These are phyloP conservation scores for Gigaspora rosea DNA, from an alignment of 192 early-diverging fungal species.

Conservation along the genomic window DNA sequence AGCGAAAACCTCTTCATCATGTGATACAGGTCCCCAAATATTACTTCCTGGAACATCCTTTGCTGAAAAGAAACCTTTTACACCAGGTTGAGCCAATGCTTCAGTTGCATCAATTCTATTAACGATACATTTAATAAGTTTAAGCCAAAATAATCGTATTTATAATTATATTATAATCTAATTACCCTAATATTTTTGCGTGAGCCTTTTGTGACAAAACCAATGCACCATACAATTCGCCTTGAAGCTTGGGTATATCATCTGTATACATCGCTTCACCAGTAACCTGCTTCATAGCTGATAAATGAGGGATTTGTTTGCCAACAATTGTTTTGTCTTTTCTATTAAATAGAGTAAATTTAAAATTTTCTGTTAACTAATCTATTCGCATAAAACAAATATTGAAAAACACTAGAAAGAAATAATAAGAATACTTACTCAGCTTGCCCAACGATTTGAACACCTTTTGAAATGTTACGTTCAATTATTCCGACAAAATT, in stretches of 20 bases:
- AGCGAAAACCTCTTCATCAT: slow-evolving; percentile 86
- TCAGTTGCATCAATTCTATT: slow-evolving; percentile 56
- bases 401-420: not conserved
- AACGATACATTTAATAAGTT: not conserved
- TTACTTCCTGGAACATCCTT: slow-evolving; percentile 73
- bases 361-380: not conserved
- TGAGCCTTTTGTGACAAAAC: slow-evolving; percentile 69
- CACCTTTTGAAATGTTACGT: slow-evolving; percentile 45
- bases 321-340: slow-evolving; percentile 56
- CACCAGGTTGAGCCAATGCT: slow-evolving; percentile 66
- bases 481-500: slow-evolving; percentile 46
- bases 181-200: slow-evolving; percentile 58
- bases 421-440: slow-evolving; percentile 40
- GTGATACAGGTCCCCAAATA: slow-evolving; percentile 53
- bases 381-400: not conserved
- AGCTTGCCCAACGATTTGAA: slow-evolving; percentile 46
- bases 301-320: slow-evolving; percentile 67
- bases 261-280: slow-evolving; percentile 83
- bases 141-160: not conserved
- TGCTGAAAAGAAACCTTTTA: slow-evolving; percentile 63
- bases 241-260: slow-evolving; percentile 72
- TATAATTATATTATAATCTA: not conserved
- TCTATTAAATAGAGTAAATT: not conserved
- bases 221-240: slow-evolving; percentile 71
- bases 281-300: slow-evolving; percentile 81